Percentiles rank a stretch among this genome's conserved stretches.
These are phyloP conservation scores for Talaromyces piceae DNA, from an alignment of 2,329 filamentous ascomycete species.

Conservation along the genomic window DNA sequence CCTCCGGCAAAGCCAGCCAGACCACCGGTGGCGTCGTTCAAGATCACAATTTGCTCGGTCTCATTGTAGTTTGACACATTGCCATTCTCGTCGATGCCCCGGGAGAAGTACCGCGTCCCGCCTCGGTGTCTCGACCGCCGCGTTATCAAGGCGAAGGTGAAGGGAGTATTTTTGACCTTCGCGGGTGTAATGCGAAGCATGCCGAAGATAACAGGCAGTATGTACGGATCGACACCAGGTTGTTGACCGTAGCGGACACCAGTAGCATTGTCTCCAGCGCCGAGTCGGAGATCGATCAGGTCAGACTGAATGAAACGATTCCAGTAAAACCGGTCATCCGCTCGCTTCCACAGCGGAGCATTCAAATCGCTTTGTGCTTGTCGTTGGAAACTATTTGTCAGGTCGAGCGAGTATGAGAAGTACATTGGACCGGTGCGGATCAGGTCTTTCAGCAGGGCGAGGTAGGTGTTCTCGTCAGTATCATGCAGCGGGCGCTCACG, in stretches of 20 bases:
- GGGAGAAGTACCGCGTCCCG: constrained; percentile 89
- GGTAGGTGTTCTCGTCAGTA: constrained; percentile 87
- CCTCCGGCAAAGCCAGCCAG: constrained; percentile 75
- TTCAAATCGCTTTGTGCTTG: constrained; percentile 69
- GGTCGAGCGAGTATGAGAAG: constrained; percentile 94
- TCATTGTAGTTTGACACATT: constrained; percentile 99
- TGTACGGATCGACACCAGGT: constrained; percentile 76
- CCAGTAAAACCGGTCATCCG: constrained; percentile 98
- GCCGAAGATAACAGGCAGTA: constrained; percentile 90
- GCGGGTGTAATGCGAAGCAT: constrained; percentile 90
- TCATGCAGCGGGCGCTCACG: constrained; percentile 88
- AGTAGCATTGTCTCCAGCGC: constrained; percentile 41
- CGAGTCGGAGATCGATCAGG: constrained; percentile 77
- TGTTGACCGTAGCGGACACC: constrained; percentile 50
- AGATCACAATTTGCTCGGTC: constrained; percentile 83
- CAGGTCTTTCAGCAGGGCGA: constrained; percentile 70
- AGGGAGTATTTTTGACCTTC: constrained; percentile 70
- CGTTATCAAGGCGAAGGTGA: constrained; percentile 84
- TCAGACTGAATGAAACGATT: constrained; percentile 89
- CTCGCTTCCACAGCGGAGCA: constrained; percentile 77
- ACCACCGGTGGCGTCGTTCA: constrained; percentile 73
- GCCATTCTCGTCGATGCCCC: constrained; percentile 86
- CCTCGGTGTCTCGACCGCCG: constrained; percentile 79
- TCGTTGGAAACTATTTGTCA: constrained; percentile 94
- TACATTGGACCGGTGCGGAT: constrained; percentile 86